These are phyloP conservation scores for Fusarium pininemorale DNA, from an alignment of 2,329 filamentous ascomycete species.

Conservation along the genomic window DNA sequence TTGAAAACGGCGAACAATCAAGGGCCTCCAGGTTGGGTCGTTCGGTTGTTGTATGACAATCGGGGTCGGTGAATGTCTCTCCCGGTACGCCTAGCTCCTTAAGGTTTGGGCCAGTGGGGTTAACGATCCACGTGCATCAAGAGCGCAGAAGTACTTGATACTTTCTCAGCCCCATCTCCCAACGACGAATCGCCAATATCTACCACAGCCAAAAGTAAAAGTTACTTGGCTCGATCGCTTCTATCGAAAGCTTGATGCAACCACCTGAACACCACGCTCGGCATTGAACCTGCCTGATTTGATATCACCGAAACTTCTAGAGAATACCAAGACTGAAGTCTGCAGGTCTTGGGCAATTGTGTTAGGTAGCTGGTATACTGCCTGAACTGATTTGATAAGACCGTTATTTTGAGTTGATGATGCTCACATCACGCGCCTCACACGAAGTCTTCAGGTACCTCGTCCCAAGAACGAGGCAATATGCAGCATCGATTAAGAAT, in stretches of 20 bases:
- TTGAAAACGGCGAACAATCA: slow-evolving; percentile 15
- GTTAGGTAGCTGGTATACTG: too few relatives aligned
- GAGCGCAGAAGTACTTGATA: slow-evolving; percentile 3
- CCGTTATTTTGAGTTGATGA: too few relatives aligned
- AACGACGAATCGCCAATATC: not conserved
- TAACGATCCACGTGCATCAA: not conserved
- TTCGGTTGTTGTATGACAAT: slow-evolving; percentile 27
- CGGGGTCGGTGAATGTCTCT: slow-evolving; percentile 36
- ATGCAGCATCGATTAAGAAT: not conserved
- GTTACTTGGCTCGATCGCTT: not conserved
- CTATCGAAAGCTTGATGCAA: not conserved
- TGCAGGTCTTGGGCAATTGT: not conserved
- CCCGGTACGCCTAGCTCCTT: slow-evolving; percentile 25
- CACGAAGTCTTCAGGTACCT: not conserved
- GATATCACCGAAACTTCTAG: slow-evolving; percentile 19
- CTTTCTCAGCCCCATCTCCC: not conserved
- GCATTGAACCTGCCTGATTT: slow-evolving; percentile 16
- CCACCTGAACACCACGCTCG: slow-evolving; percentile 12
- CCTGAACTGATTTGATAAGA: too few relatives aligned
- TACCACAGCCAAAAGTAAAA: not conserved
- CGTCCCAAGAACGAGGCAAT: not conserved
- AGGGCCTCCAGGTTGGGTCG: slow-evolving; percentile 6
- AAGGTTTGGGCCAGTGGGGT: slow-evolving; percentile 21
- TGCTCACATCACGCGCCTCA: too few relatives aligned
- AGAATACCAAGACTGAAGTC: not conserved